A percentile compares a stretch with the other conserved stretches of the same genome.
These are phyloP conservation scores for Phytophthora sp. DNA, from an alignment of 352 stramenopile genomes.

Conservation along the genomic window DNA sequence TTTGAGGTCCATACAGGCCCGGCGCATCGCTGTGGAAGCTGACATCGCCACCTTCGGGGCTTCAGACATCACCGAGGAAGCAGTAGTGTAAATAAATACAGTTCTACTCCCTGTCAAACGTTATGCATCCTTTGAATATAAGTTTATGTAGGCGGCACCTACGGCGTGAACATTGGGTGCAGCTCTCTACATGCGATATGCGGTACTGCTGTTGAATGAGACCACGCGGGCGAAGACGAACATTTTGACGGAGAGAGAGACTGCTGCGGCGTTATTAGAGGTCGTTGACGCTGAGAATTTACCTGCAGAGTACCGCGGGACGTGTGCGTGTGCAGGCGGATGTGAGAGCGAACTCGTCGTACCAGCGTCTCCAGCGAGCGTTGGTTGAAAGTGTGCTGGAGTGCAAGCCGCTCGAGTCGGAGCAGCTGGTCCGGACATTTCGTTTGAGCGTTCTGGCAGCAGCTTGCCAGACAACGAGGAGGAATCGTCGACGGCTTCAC, in stretches of 20 bases:
- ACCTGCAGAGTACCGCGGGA: conserved; percentile 75
- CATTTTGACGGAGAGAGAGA: conserved; percentile 79
- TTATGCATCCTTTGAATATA: no score
- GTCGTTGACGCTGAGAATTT: conserved; percentile 71
- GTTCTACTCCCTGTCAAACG: no score
- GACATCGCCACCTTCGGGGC: no score
- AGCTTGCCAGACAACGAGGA: conserved; percentile 12
- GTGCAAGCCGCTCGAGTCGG: conserved; percentile 49
- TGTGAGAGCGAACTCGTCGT: conserved; percentile 73
- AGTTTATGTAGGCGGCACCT: no score
- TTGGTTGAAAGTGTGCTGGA: conserved; percentile 65
- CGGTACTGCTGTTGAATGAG: conserved; percentile 85
- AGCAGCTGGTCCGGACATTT: conserved; percentile 40
- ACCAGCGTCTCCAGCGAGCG: conserved; percentile 60
- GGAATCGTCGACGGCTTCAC: conserved; percentile 2
- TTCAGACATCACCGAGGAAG: no score
- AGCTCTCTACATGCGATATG: no score
- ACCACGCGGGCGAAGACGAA: conserved; percentile 89
- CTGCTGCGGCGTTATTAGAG: conserved; percentile 50
- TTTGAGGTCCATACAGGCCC: no score
- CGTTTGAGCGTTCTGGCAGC: conserved; percentile 17
- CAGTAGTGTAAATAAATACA: no score
- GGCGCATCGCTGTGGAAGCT: no score
- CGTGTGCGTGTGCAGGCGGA: conserved; percentile 63
- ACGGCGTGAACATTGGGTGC: no score